phyloP scores from a whole-genome alignment of 768 basidiomycete species.

The Coprinopsis marcescibilis region DNA sequence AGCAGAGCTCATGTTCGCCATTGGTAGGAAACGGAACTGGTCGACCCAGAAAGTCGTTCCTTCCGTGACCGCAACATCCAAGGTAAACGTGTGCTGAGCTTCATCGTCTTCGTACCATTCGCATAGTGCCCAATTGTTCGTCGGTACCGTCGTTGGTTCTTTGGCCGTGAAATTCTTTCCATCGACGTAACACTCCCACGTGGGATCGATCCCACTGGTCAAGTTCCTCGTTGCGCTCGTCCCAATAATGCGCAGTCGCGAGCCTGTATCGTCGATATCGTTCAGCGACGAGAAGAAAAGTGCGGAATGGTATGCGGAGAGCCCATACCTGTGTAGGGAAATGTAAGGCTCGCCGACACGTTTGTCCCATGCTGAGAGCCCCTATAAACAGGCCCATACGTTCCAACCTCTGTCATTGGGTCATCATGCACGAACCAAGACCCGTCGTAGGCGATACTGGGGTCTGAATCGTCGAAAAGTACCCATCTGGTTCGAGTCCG shows the following conservation, averaged over 20 bases:
- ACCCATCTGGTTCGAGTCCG: neutral
- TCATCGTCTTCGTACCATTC: slow-evolving; percentile 6
- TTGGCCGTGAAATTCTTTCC: neutral
- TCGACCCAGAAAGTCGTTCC: neutral
- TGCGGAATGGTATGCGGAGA: neutral
- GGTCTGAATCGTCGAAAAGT: slow-evolving; percentile 4
- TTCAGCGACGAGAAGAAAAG: neutral
- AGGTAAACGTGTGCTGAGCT: slow-evolving; percentile 15
- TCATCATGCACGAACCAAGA: slow-evolving; percentile 1
- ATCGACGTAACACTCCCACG: slow-evolving; percentile 2
- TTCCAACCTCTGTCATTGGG: slow-evolving; percentile 15
- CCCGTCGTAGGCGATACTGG: slow-evolving; percentile 1
- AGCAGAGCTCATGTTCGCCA: no score
- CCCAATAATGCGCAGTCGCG: slow-evolving; percentile 6
- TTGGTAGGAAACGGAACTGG: neutral
- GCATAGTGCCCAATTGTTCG: slow-evolving; percentile 19
- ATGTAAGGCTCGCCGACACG: slow-evolving; percentile 21
- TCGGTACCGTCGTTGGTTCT: slow-evolving; percentile 6
- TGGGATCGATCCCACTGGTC: neutral
- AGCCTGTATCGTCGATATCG: neutral
- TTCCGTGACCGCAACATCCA: slow-evolving; percentile 6
- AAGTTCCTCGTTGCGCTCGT: slow-evolving; percentile 1
- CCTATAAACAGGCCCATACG: slow-evolving; percentile 27
- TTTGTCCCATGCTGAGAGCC: slow-evolving; percentile 27
- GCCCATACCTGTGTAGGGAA: slow-evolving; percentile 24